Evolutionary conservation across 2,329 filamentous ascomycete species (phyloP).

Genomic region (Penicillium fuscoglaucum): DNA sequence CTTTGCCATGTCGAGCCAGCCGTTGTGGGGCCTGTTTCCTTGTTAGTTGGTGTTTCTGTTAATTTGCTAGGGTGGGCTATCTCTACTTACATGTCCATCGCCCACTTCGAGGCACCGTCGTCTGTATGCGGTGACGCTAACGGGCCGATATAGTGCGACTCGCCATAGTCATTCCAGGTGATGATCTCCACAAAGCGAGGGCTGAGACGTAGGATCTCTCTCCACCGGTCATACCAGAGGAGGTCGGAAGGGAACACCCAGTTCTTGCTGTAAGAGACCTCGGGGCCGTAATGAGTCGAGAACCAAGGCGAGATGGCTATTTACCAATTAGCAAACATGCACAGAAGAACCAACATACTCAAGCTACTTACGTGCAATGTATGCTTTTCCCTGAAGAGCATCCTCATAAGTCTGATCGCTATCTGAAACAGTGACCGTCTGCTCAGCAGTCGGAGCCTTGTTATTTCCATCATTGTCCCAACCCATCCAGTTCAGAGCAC

Average conservation of each 20-base stretch:
- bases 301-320: conserved; percentile 53
- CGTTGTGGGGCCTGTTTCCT: conserved; percentile 48
- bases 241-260: conserved; percentile 51
- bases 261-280: conserved; percentile 53
- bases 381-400: conserved; percentile 44
- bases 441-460: conserved; percentile 49
- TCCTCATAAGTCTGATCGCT: conserved; percentile 39
- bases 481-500: conserved; percentile 47
- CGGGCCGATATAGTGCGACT: conserved; percentile 57
- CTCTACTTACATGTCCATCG: conserved; percentile 49
- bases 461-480: conserved; percentile 50
- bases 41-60: neutral
- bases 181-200: conserved; percentile 53
- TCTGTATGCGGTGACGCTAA: conserved; percentile 44
- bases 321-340: neutral
- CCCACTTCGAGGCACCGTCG: conserved; percentile 50
- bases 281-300: conserved; percentile 50
- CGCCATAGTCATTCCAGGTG: conserved; percentile 56
- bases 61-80: neutral
- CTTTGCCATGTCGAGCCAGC: conserved; percentile 56
- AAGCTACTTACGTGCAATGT: conserved; percentile 48
- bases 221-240: conserved; percentile 48
- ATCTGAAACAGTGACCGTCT: conserved; percentile 44
- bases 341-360: neutral
- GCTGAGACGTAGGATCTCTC: conserved; percentile 43